phyloP scores from a whole-genome alignment of 1,139 yeast genomes.

The Magnusiomyces ingens region DNA sequence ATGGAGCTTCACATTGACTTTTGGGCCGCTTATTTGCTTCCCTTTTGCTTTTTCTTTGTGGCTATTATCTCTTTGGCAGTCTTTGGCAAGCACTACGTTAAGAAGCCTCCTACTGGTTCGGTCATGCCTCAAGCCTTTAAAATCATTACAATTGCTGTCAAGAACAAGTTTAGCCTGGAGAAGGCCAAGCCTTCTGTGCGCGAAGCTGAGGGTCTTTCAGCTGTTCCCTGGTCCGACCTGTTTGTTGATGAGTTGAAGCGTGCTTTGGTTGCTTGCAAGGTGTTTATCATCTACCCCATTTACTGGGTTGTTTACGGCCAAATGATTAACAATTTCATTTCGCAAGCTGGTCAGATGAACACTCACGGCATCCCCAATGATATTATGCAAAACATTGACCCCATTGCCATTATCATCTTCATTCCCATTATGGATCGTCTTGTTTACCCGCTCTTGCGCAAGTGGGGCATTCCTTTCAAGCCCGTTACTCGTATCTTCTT shows the following conservation, averaged over 20 bases:
- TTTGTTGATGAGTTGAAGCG: conserved; percentile 60
- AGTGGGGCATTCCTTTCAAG: conserved; percentile 35
- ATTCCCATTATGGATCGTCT: conserved; percentile 52
- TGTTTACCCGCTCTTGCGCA: conserved; percentile 51
- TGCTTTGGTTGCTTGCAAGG: conserved; percentile 55
- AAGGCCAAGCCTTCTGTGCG: conserved; percentile 50
- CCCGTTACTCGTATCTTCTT: conserved; percentile 66
- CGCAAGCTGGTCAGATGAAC: conserved; percentile 62
- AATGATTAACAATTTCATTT: conserved; percentile 56
- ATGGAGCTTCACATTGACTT: conserved; percentile 63
- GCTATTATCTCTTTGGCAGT: conserved; percentile 47
- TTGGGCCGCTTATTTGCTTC: conserved; percentile 70
- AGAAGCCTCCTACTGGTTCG: conserved; percentile 57
- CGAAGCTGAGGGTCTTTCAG: conserved; percentile 33
- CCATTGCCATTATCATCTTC: conserved; percentile 53
- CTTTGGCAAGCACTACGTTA: conserved; percentile 47
- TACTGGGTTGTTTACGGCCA: conserved; percentile 67
- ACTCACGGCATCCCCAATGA: conserved; percentile 61
- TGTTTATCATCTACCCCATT: conserved; percentile 53
- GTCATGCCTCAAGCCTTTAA: conserved; percentile 52
- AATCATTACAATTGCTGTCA: conserved; percentile 42
- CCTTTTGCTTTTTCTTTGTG: conserved; percentile 55
- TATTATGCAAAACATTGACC: conserved; percentile 56
- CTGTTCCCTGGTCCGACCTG: conserved; percentile 51
- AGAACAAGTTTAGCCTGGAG: conserved; percentile 46